These are phyloP conservation scores for Boletus sp. DNA, from an alignment of 1,284 basidiomycete species.

Conservation along the genomic window DNA sequence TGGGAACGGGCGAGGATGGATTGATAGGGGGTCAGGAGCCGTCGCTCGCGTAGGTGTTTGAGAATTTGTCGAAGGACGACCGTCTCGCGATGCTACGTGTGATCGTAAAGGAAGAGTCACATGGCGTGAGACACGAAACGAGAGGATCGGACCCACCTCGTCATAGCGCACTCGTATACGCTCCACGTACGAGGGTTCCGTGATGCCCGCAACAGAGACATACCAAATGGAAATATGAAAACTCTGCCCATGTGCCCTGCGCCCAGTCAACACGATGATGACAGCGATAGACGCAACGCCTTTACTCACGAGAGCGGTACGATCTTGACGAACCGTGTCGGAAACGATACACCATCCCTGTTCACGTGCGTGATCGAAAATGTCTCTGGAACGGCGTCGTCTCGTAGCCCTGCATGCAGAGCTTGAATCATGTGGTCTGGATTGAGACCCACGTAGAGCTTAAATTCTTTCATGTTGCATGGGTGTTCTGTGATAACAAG, in stretches of 20 bases:
- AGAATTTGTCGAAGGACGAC: conserved; percentile 64
- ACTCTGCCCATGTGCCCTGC: conserved; percentile 60
- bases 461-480: conserved; percentile 80
- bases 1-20: conserved; percentile 55
- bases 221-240: conserved; percentile 80
- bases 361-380: conserved; percentile 57
- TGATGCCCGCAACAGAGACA: conserved; percentile 56
- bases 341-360: conserved; percentile 51
- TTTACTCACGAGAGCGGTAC: conserved; percentile 62
- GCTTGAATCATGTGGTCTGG: conserved; percentile 63
- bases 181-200: conserved; percentile 52
- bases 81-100: conserved; percentile 51
- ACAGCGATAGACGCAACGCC: not conserved
- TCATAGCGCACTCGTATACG: conserved; percentile 49
- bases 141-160: conserved; percentile 43
- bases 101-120: not conserved
- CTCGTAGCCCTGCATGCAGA: conserved; percentile 58
- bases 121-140: not conserved
- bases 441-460: conserved; percentile 60
- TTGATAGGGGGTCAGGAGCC: conserved; percentile 64
- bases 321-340: conserved; percentile 67
- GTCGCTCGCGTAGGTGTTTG: conserved; percentile 75
- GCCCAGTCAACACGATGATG: not conserved
- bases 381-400: conserved; percentile 59
- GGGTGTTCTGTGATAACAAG: conserved; percentile 54